phyloP scores from a whole-genome alignment of 352 stramenopile species.

The Thalassiosira exigua region DNA sequence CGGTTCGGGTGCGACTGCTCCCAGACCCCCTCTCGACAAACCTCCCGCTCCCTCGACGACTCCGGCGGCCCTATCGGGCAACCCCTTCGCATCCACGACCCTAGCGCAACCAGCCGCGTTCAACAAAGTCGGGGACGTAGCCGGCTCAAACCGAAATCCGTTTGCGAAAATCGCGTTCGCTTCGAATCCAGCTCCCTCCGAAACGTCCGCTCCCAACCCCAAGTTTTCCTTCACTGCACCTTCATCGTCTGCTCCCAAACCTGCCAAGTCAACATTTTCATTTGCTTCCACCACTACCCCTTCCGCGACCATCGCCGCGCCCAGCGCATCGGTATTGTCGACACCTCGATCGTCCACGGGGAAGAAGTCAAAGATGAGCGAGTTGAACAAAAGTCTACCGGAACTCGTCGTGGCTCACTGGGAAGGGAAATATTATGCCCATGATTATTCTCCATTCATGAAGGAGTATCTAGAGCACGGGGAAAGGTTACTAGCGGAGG shows the following conservation, averaged over 20 bases:
- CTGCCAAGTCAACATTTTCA: too few species aligned
- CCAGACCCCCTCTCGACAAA: background rate
- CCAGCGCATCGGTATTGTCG: background rate
- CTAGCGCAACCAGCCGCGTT: slow-evolving; percentile 11
- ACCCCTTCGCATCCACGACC: slow-evolving; percentile 18
- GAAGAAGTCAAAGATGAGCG: slow-evolving; percentile 5
- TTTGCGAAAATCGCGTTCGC: slow-evolving; percentile 47
- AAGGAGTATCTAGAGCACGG: slow-evolving; percentile 23
- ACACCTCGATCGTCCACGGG: background rate
- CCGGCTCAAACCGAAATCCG: too few species aligned
- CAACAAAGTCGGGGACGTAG: too few species aligned
- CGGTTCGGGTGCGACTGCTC: background rate
- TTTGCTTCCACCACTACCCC: too few species aligned
- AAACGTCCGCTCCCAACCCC: too few species aligned
- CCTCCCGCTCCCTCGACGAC: slow-evolving; percentile 4
- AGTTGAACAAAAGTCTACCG: slow-evolving; percentile 14
- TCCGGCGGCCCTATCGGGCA: too few species aligned
- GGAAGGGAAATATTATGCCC: slow-evolving; percentile 7
- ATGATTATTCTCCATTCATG: slow-evolving; percentile 28
- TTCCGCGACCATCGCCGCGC: background rate
- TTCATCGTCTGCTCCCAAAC: background rate
- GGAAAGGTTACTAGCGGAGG: slow-evolving; percentile 3
- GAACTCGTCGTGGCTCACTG: slow-evolving; percentile 22
- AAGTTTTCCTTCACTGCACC: slow-evolving; percentile 2
- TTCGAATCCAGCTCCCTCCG: slow-evolving; percentile 2